A percentile compares a stretch with the other conserved stretches of the same genome.
phyloP scores from a whole-genome alignment of 1,284 basidiomycete genomes.

The Vanrija sp. region DNA sequence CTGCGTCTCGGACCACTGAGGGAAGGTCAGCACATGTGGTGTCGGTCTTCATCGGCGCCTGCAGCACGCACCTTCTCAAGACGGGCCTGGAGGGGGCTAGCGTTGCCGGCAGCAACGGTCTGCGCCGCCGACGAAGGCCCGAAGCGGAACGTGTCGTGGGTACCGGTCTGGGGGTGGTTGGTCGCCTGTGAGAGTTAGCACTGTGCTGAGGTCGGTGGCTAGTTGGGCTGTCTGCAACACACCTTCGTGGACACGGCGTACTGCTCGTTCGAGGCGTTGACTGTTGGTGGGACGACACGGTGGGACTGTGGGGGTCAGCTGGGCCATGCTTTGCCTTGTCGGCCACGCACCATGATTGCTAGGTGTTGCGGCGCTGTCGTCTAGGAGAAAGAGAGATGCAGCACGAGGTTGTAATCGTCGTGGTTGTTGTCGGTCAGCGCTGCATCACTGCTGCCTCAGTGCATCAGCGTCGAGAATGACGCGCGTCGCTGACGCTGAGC shows the following conservation, averaged over 20 bases:
- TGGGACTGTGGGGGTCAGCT: constrained; percentile 28
- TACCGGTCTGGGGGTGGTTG: constrained; percentile 41
- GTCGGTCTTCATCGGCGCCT: neutral
- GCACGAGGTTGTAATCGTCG: neutral
- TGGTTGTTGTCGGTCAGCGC: neutral
- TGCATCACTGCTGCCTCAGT: neutral
- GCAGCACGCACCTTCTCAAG: constrained; percentile 41
- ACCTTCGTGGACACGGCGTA: constrained; percentile 43
- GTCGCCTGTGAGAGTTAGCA: constrained; percentile 26
- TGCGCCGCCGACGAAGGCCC: constrained; percentile 41
- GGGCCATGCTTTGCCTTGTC: neutral
- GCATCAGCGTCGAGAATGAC: neutral
- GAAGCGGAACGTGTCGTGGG: constrained; percentile 45
- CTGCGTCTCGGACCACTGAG: constrained; percentile 88
- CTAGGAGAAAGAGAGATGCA: no score
- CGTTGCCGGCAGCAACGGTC: constrained; percentile 29
- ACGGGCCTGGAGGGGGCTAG: constrained; percentile 41
- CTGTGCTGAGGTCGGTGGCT: neutral
- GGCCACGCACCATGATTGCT: constrained; percentile 24
- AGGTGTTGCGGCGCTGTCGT: neutral
- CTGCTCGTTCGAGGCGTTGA: constrained; percentile 32
- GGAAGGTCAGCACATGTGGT: no score
- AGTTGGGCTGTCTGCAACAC: constrained; percentile 1
- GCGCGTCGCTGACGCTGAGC: constrained; percentile 1
- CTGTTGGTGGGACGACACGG: constrained; percentile 38